Evolutionary conservation across 768 basidiomycete genomes (phyloP), one percentile per base, ranked within the genome.

Genomic region (Lactarius psammicola): DNA sequence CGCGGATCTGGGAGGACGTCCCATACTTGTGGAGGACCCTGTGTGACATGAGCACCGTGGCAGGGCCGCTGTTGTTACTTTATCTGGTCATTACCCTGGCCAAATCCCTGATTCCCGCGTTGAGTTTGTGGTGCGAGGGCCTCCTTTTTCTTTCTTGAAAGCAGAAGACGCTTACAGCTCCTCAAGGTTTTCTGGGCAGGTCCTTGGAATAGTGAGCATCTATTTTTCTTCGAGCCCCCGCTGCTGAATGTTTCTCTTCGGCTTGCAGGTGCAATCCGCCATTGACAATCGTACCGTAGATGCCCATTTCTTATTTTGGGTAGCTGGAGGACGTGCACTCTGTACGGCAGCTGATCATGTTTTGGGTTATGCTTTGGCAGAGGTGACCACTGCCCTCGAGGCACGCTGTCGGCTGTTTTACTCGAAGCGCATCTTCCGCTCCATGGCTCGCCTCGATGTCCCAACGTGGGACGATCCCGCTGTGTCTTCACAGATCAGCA

Each of bases 401-500:
- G 73, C 73, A 26, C 80, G 83, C 38, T 86, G 90, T 71, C 85
- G 84, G 69, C 81, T 78, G 63, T 81, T 82, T 72, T 91, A 87
- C 72, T 80, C 87, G 4, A 73, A 82, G 13, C 87, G 86, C 67
- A 83, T 84, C 62, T 91, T 90, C 74, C 79, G 78, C 26, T 85
- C 87, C 13, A 81, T 87, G 73, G 84, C 84, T 30, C 83, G 90
- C 10, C 81, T 93, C 49, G 90, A 93, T 73, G 80, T 91, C 2
- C 89, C 90, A 2, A 90, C 90, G 0, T 92, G 84, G 67, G 82
- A 87, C 60, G 87, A 91, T 73, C 80, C 87, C 8, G 80, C 81
- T 8, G 78, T 91, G 6, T 85, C 87, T 69, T 78, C 83, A 31
- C 89, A 90, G 68, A 77, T 92, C 26, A 84, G 88, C 61, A 74